Evolutionary conservation across 257 asterid species (phyloP), one percentile per base, ranked within the genome.

Genomic region (Capsicum pubescens): DNA sequence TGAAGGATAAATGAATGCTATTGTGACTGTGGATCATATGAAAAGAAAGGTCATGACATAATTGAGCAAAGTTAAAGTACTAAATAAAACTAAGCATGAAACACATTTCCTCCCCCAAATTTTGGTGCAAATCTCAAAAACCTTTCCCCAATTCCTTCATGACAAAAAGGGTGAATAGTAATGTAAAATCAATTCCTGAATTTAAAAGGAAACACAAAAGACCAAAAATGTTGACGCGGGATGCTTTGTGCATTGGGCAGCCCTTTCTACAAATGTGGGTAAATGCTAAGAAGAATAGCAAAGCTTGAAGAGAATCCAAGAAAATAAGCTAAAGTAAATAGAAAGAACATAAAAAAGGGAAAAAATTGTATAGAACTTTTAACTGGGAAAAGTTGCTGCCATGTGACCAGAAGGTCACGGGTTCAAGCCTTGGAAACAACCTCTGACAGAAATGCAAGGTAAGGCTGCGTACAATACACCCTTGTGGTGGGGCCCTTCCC

Each of bases 151-250:
- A 26, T 76, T 26, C 19, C 61, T 54, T 13, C 9, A 71, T 54
- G 26, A 76, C 5, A 50, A 14, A 74, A 7, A 13, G 11, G 81
- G 7, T 74, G 61, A 74, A 74, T 50, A 50, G 44, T 74, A 7
- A 12, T 13, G 32, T 77, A 77, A 55, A 68, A 52, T 52, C 46
- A 74, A 13, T 76, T 76, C 26, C 64, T 74, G n/a, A 74, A 35
- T 76, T 54, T 76, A 52, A 13, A 54, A 19, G 61, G 81, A 50
- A 74, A 48, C 61, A 69, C 19, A 21, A 19, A 74, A 48, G 64
- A 3, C 63, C 44, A 17, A 52, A 52, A 21, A 77, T 8, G 14
- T 77, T 77, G 78, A 15, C 0, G 15, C 3, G 4, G 54, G 78
- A 16, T 69, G 55, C 78, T 8, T 69, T 69, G 55, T 16, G 78